Base-by-base conservation (phyloP, 345 rosid species). In the Lepidium didymum region DNA sequence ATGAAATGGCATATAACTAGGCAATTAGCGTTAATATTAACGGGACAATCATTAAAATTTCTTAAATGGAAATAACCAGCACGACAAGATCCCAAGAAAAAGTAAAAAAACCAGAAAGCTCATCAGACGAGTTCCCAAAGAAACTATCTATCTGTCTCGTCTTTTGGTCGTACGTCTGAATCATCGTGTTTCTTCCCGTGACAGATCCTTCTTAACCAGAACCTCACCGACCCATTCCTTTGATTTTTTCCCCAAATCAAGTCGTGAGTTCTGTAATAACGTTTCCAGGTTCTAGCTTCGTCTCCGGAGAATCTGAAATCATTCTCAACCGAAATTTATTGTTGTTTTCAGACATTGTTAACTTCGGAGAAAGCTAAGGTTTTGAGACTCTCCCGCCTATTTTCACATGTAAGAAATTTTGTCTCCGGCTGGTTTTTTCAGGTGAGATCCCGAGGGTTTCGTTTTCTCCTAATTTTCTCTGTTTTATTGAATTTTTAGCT, bases 161-260 rank as follows among this genome's bases (percentile, higher is more conserved):
- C 63, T 56, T 83, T 79, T 75, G 94, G 85, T 90, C 82, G 58
- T 49, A 70, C 68, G 91, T 87, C 85, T 69, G 58, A 50, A 46
- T 79, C 84, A 67, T 75, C 75, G 51, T 74, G 74, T 53, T 61
- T 74, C 43, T 59, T 64, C 34, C 38, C 56, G 75, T 56, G 70
- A 63, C 67, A 78, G 85, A 83, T 89, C 87, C 78, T 47, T 44
- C 55, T 66, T 40, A 70, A 70, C 78, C 64, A 56, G 61, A 53
- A 76, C 64, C 29, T 68, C 73, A 73, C 69, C 85, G 18, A 46
- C 81, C 73, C 80, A 72, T 42, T 44, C 7, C 45, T 34, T 35
- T 8, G 7, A 29, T 31, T n/a, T 27, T 27, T 46, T 12, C 54
- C 67, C 42, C 36, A 38, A 67, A 35, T 36, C 68, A 43, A 5